Percentiles rank a stretch among this genome's conserved stretches.
Evolutionary conservation across 495 filamentous ascomycete genomes (phyloP).

Genomic region (Corynascus novoguineensis): DNA sequence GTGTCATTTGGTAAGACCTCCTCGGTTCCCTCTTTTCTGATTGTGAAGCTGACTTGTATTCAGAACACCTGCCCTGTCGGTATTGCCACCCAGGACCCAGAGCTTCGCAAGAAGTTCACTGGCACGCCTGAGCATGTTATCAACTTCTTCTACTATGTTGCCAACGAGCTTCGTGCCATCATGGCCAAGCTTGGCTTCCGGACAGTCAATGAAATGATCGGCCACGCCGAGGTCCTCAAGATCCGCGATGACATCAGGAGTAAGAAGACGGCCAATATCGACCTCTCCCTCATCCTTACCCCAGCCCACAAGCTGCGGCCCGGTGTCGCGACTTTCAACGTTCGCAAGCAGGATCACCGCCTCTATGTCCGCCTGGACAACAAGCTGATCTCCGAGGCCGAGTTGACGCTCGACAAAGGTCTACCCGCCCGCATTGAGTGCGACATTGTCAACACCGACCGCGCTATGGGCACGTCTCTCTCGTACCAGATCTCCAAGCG

Average conservation of each 20-base stretch:
- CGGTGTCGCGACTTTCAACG: conserved; percentile 97
- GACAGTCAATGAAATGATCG: conserved; percentile 98
- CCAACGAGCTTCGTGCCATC: conserved; percentile 96
- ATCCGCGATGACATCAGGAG: conserved; percentile 85
- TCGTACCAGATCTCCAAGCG: conserved; percentile 95
- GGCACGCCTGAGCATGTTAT: conserved; percentile 97
- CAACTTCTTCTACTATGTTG: conserved; percentile 99
- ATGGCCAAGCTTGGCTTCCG: conserved; percentile 96
- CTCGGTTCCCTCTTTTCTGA: neutral
- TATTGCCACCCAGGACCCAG: conserved; percentile 94
- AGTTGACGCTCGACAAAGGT: conserved; percentile 93
- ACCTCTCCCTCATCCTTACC: conserved; percentile 91
- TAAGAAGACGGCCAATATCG: conserved; percentile 87
- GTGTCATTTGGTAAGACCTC: conserved; percentile 34
- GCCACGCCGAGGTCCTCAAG: conserved; percentile 80
- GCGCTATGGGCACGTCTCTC: conserved; percentile 86
- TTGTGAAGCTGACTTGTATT: conserved; percentile 28
- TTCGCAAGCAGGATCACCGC: conserved; percentile 94
- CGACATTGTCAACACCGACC: conserved; percentile 97
- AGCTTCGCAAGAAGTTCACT: conserved; percentile 89
- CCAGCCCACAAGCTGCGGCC: conserved; percentile 94
- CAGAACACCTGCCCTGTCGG: conserved; percentile 92
- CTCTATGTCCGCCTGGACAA: conserved; percentile 95
- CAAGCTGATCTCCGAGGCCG: conserved; percentile 96
- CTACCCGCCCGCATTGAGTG: conserved; percentile 93